Base-by-base conservation (phyloP, 768 basidiomycete species). In the Calocybe cyanea region DNA sequence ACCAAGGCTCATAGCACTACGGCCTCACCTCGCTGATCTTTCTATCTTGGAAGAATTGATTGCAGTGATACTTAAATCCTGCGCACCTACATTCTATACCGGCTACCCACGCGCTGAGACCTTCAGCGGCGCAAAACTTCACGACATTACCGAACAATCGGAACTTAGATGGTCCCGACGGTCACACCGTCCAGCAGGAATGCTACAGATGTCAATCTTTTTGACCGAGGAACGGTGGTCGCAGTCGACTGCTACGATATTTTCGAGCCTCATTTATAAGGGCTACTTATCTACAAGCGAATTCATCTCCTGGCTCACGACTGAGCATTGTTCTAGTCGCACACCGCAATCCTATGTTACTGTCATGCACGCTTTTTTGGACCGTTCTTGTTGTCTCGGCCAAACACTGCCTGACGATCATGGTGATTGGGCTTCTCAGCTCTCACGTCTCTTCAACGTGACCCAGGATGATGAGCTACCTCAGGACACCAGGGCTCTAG, bases 321-420 rank as follows among this genome's bases (percentile, higher is more conserved):
- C 66, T 1, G 59, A 63, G 1, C 49, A 53, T 19, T 62, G 60
- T 18, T 33, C 54, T 4, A 21, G 52, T 21, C 53, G 59, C 5
- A 51, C 63, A 2, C 28, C 58, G 2, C 55, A 63, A 9, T 56
- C 65, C 21, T 57, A 78, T 13, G 57, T 72, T 17, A 55, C 62
- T 0, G 66, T 76, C 7, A 37, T 82, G 5, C 62, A 68, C 38
- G 72, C 76, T 5, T 71, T 76, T 43, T 57, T 81, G n/a, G 78
- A 82, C 19, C 50, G 48, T 8, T 54, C 50, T n/a, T 38, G 55
- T 18, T 54, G 51, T 2, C 51, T 24, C 10, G 41, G 37, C 6
- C 21, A 30, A 13, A 11, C 51, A 2, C 49, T 51, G 7, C 40
- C 46, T 13, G 43, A 56, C 1, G 48, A 63, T 13, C 45, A 52